Percentiles rank a stretch among this genome's conserved stretches.
phyloP scores from a whole-genome alignment of 2,329 filamentous ascomycete genomes.

The Exophiala viscosa region DNA sequence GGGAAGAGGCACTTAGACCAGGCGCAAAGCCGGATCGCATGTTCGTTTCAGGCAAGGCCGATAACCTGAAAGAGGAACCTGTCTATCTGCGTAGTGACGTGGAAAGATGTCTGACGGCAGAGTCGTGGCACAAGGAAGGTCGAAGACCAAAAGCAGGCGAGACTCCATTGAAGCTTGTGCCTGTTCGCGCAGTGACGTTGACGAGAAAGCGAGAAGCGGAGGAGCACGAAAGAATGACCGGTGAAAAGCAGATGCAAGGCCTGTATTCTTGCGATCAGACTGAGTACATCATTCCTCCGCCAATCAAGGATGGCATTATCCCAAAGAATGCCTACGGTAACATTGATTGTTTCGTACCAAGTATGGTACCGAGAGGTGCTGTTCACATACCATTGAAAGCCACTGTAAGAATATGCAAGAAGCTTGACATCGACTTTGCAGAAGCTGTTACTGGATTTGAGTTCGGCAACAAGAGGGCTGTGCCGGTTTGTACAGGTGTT shows the following conservation, averaged over 20 bases:
- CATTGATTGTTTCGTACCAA: conserved; percentile 89
- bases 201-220: conserved; percentile 85
- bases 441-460: conserved; percentile 96
- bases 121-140: conserved; percentile 98
- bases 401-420: conserved; percentile 74
- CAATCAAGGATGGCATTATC: conserved; percentile 78
- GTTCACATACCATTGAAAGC: conserved; percentile 78
- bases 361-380: conserved; percentile 85
- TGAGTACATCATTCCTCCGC: conserved; percentile 89
- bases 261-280: conserved; percentile 82
- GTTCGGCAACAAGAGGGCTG: conserved; percentile 89
- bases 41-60: conserved; percentile 73
- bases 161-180: conserved; percentile 77
- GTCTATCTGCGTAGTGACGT: conserved; percentile 79
- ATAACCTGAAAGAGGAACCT: conserved; percentile 69
- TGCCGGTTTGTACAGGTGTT: conserved; percentile 85
- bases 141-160: conserved; percentile 68
- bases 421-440: conserved; percentile 80
- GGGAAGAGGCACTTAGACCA: conserved; percentile 80
- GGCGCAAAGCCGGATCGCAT: conserved; percentile 66
- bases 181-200: conserved; percentile 84
- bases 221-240: conserved; percentile 73
- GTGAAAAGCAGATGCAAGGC: conserved; percentile 80
- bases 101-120: conserved; percentile 79
- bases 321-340: conserved; percentile 95